A percentile compares a stretch with the other conserved stretches of the same genome.
Conservation (phyloP, 2,329 filamentous ascomycete genomes). For the Trichophyton benhamiae region DNA sequence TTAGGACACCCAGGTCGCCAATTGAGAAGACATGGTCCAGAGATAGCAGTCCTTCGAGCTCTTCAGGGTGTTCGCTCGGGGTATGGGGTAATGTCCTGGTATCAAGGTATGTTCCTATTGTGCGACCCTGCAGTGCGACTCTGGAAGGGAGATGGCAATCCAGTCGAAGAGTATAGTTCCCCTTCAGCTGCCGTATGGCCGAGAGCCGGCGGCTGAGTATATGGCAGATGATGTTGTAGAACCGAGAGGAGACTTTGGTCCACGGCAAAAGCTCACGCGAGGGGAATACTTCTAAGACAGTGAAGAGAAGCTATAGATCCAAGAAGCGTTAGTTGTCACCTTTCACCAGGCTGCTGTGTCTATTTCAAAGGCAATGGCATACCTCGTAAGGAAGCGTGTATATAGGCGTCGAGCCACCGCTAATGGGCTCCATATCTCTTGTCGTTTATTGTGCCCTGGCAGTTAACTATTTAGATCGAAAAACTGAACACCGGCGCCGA, state of each 20-base stretch:
- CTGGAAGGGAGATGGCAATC: constrained; percentile 1
- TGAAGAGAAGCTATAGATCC: neutral
- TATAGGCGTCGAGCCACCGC: neutral
- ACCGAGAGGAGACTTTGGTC: neutral
- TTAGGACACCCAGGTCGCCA: neutral
- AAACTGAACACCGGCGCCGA: neutral
- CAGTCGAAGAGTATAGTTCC: neutral
- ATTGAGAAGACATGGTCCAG: neutral
- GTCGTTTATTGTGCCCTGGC: neutral
- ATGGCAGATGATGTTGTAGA: constrained; percentile 3
- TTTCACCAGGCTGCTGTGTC: neutral
- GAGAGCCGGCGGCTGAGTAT: neutral
- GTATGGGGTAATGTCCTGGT: neutral
- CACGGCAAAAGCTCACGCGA: neutral
- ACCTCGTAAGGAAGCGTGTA: constrained; percentile 1
- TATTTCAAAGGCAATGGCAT: neutral
- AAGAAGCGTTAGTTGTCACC: neutral
- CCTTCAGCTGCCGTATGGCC: neutral
- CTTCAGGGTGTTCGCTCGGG: neutral
- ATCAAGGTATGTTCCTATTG: constrained; percentile 2
- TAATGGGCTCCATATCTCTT: neutral
- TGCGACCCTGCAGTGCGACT: neutral
- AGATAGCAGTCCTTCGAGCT: neutral
- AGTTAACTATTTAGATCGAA: neutral
- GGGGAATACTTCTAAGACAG: neutral